Conservation (phyloP, 805 yeast genomes). For the Nakazawaea ernobii region DNA sequence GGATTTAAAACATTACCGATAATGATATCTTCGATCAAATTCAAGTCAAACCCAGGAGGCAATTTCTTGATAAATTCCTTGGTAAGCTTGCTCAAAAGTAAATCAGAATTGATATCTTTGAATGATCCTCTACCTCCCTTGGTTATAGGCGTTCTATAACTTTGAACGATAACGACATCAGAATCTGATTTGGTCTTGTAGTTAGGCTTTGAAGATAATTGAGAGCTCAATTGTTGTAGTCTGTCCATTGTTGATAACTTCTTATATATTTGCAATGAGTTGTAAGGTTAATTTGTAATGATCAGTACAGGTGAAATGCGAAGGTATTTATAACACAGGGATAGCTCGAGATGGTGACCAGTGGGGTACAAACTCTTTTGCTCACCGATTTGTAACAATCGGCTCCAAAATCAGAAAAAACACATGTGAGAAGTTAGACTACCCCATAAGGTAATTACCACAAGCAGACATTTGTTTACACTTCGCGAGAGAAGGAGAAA, state of each 20-base stretch:
- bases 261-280: no score
- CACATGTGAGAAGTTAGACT: conserved; percentile 1
- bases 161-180: conserved; percentile 87
- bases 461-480: neutral
- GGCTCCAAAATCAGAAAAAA: neutral
- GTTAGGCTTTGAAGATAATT: conserved; percentile 22
- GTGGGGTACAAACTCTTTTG: neutral
- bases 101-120: conserved; percentile 79
- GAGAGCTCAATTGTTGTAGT: conserved; percentile 28
- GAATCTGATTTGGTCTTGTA: conserved; percentile 59
- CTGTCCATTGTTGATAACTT: conserved; percentile 26
- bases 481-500: neutral
- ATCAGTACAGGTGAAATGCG: no score
- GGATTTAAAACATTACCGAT: conserved; percentile 89
- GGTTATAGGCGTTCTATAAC: conserved; percentile 86
- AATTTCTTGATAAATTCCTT: conserved; percentile 48
- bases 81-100: conserved; percentile 61
- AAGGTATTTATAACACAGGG: no score
- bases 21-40: conserved; percentile 72
- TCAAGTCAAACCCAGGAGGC: conserved; percentile 43
- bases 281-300: no score
- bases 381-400: neutral
- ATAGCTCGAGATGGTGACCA: neutral
- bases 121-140: conserved; percentile 85
- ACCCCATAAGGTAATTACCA: neutral